These are phyloP conservation scores for Fusarium scirpi DNA, from an alignment of 2,329 filamentous ascomycete genomes.

Conservation along the genomic window DNA sequence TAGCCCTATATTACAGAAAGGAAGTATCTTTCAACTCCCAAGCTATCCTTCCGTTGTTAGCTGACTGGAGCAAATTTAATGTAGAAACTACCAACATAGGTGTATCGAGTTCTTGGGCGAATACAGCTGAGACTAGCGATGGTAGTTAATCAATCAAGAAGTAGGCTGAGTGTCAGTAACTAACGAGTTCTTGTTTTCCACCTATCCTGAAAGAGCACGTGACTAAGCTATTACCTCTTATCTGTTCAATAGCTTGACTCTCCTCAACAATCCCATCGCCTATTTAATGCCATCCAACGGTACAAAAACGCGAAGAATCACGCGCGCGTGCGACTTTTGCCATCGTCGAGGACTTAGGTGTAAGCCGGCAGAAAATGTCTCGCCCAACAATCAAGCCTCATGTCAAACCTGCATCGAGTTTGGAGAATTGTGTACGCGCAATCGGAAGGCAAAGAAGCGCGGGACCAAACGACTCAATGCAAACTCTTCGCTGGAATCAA, in stretches of 20 bases:
- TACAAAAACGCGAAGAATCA: not conserved
- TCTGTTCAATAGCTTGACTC: not conserved
- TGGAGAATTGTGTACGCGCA: not conserved
- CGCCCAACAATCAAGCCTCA: not conserved
- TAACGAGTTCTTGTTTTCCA: not conserved
- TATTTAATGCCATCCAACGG: not conserved
- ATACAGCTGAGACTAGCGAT: not conserved
- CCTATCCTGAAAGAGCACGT: not conserved
- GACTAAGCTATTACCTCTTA: not conserved
- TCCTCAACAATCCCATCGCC: not conserved
- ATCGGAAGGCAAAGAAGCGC: not conserved
- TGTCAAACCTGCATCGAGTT: not conserved
- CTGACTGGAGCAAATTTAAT: no score
- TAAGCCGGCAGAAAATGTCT: not conserved
- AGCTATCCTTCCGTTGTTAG: no score
- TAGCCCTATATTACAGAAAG: no score
- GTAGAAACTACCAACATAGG: no score
- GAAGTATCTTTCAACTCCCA: no score
- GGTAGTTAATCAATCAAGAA: not conserved
- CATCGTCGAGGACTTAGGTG: not conserved
- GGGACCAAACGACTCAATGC: not conserved
- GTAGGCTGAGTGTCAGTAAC: accelerated
- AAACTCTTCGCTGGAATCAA: accelerated
- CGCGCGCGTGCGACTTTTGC: not conserved
- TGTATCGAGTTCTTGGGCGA: accelerated